These are phyloP conservation scores for Phoenix roebelenii DNA, from an alignment of 176 grass and related monocot species.

Conservation along the genomic window DNA sequence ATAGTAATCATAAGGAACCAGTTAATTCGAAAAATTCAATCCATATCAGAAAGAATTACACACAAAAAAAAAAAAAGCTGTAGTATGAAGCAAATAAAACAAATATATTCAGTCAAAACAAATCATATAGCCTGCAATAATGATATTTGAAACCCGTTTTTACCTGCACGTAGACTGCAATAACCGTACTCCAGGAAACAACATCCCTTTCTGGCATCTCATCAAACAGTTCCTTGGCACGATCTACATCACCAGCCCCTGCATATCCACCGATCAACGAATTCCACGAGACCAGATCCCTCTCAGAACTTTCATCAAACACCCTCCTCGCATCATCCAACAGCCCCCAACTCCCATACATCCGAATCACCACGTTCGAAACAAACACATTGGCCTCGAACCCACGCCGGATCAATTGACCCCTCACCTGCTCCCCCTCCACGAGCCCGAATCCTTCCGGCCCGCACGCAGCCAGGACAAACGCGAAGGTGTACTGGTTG, in stretches of 20 bases:
- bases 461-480: conserved; percentile 6
- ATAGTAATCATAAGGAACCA: too few relatives aligned
- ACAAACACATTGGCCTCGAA: conserved; percentile 8
- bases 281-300: conserved; percentile 11
- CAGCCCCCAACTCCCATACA: conserved; percentile 8
- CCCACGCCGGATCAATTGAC: conserved; percentile 6
- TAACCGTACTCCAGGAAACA: conserved; percentile 7
- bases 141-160: too few relatives aligned
- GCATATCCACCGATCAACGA: conserved; percentile 6
- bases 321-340: neutral
- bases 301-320: neutral
- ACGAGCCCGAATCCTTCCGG: neutral
- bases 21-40: too few relatives aligned
- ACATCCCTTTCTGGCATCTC: conserved; percentile 16
- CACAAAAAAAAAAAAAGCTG: too few relatives aligned
- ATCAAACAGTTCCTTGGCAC: conserved; percentile 1
- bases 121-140: too few relatives aligned
- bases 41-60: too few relatives aligned
- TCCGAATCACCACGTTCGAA: conserved; percentile 9
- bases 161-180: conserved; percentile 13
- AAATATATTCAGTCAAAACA: too few relatives aligned
- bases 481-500: conserved; percentile 16
- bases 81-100: too few relatives aligned
- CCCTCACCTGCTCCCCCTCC: conserved; percentile 14
- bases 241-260: neutral